These are phyloP conservation scores for Grosmannia penicillata DNA, from an alignment of 2,329 filamentous ascomycete species.

Conservation along the genomic window DNA sequence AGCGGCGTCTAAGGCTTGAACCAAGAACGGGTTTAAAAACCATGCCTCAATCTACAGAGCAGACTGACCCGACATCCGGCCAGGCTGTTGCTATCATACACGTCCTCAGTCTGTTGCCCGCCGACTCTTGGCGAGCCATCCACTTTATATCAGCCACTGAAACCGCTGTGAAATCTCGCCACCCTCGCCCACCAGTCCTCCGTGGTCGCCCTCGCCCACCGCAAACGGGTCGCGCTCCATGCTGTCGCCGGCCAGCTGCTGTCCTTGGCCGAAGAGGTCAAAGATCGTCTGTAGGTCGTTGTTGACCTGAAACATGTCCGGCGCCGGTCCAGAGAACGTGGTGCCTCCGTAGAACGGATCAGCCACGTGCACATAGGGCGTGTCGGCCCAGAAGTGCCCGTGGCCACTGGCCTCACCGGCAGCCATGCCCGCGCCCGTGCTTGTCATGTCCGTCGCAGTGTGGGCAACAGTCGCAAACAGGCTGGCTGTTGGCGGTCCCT, in stretches of 20 bases:
- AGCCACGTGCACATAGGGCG: neutral
- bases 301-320: constrained; percentile 11
- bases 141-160: neutral
- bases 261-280: constrained; percentile 16
- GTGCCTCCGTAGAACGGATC: neutral
- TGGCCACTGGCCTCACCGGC: neutral
- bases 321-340: neutral
- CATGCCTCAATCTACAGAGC: too few species aligned
- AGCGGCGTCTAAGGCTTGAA: too few species aligned
- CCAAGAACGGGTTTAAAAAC: too few species aligned
- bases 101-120: too few species aligned
- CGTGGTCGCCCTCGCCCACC: too few species aligned
- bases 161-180: neutral
- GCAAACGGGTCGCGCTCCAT: neutral
- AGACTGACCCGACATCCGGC: too few species aligned
- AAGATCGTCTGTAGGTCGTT: constrained; percentile 21
- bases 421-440: neutral
- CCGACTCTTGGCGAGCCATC: too few species aligned
- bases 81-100: too few species aligned
- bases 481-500: neutral
- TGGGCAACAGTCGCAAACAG: neutral
- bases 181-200: neutral
- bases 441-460: neutral
- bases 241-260: neutral
- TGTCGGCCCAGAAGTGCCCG: neutral